Percentiles rank a stretch among this genome's conserved stretches.
Evolutionary conservation across 225 moss, liverwort and hornwort species (phyloP).

Genomic region (Polytrichum formosum): DNA sequence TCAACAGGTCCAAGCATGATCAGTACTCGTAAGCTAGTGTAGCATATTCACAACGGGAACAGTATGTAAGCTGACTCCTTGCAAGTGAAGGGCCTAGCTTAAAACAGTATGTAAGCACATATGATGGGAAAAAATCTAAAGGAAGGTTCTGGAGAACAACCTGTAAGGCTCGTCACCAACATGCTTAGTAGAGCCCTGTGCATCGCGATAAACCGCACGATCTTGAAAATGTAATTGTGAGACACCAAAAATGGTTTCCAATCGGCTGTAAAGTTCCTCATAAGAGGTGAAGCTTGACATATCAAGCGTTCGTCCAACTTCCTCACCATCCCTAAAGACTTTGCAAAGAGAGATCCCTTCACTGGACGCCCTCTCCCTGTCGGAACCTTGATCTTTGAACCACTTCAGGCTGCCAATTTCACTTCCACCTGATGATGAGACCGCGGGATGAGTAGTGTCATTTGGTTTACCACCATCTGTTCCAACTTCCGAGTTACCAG

Average conservation of each 20-base stretch:
- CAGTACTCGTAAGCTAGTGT: no score
- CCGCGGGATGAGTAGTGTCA: conserved; percentile 11
- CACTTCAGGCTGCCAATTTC: conserved; percentile 22
- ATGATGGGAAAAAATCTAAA: neutral
- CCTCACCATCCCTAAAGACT: conserved; percentile 57
- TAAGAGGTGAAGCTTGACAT: conserved; percentile 55
- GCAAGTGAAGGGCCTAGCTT: no score
- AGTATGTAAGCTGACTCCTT: neutral
- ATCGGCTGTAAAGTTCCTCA: conserved; percentile 56
- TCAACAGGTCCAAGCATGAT: neutral
- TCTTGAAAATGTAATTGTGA: conserved; percentile 37
- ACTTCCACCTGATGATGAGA: conserved; percentile 6
- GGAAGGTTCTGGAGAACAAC: conserved; percentile 20
- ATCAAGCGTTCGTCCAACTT: conserved; percentile 57
- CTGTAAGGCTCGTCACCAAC: conserved; percentile 69
- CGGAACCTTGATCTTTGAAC: conserved; percentile 14
- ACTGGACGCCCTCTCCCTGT: conserved; percentile 21
- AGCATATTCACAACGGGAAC: neutral
- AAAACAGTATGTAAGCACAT: no score
- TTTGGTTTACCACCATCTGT: neutral
- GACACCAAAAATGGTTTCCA: conserved; percentile 65
- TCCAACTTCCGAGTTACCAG: conserved; percentile 1
- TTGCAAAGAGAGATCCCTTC: conserved; percentile 45
- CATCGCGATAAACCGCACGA: conserved; percentile 39
- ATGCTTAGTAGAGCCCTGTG: conserved; percentile 25